Evolutionary conservation across 1,139 yeast genomes (phyloP).

Genomic region (Taphrina confusa): DNA sequence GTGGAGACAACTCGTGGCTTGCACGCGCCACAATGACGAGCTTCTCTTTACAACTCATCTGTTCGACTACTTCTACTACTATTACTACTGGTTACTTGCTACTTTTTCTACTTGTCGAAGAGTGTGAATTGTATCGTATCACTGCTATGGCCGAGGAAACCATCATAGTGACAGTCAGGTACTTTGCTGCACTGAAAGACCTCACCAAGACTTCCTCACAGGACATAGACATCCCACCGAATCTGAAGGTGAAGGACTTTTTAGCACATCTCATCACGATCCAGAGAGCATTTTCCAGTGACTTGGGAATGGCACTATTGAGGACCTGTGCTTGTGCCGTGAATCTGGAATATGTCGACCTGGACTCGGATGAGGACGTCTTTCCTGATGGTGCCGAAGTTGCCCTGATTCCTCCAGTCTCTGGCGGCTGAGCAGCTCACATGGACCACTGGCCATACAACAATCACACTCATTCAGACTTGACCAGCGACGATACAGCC

Average conservation of each 20-base stretch:
- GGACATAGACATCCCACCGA: not conserved
- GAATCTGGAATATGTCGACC: slow-evolving; percentile 25
- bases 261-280: not conserved
- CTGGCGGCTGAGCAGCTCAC: slow-evolving; percentile 17
- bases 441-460: too few species aligned
- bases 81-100: too few species aligned
- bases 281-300: slow-evolving; percentile 2
- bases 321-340: slow-evolving; percentile 26
- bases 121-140: too few species aligned
- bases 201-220: not conserved
- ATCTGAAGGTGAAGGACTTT: slow-evolving; percentile 3
- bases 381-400: slow-evolving; percentile 26
- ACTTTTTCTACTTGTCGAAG: too few species aligned
- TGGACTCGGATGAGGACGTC: not conserved
- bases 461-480: too few species aligned
- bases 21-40: slow-evolving; percentile 7
- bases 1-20: too few species aligned
- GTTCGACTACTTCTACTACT: too few species aligned
- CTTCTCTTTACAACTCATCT: too few species aligned
- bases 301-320: not conserved
- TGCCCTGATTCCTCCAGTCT: slow-evolving; percentile 30
- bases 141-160: too few species aligned
- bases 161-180: not conserved
- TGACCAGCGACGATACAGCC: too few species aligned
- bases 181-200: slow-evolving; percentile 28